phyloP scores from a whole-genome alignment of 768 basidiomycete genomes.

The Phlegmacium glaucopus region DNA sequence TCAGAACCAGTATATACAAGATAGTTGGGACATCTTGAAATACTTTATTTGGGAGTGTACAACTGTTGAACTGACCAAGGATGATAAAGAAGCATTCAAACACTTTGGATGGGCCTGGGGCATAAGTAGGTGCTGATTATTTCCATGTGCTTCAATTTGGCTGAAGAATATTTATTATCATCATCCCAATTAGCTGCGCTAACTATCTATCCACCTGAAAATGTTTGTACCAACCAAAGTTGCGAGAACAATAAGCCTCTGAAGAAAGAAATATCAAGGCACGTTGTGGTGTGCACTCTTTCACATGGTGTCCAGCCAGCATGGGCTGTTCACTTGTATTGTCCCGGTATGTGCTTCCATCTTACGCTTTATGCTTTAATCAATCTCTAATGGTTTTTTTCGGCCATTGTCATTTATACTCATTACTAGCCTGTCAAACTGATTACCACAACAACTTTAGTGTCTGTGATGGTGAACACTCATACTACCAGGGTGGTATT shows the following conservation, averaged over 20 bases:
- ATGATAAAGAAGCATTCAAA: not conserved
- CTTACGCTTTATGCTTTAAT: too few relatives aligned
- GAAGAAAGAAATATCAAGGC: constrained; percentile 15
- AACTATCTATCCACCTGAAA: constrained; percentile 7
- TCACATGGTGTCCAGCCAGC: constrained; percentile 18
- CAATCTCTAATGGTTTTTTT: too few relatives aligned
- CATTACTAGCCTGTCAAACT: not conserved
- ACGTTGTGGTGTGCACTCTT: constrained; percentile 17
- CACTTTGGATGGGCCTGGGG: not conserved
- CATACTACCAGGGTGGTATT: constrained; percentile 17
- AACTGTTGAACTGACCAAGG: not conserved
- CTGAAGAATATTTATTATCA: not conserved
- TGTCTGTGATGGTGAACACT: constrained; percentile 12
- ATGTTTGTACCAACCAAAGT: not conserved
- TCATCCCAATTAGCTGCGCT: constrained; percentile 4
- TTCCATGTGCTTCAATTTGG: not conserved
- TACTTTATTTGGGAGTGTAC: constrained; percentile 4
- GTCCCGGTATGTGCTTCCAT: constrained; percentile 12
- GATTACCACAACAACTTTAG: constrained; percentile 6
- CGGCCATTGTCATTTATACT: too few relatives aligned
- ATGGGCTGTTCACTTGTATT: constrained; percentile 19
- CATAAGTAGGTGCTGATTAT: not conserved
- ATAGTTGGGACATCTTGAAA: constrained; percentile 8
- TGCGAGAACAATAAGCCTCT: constrained; percentile 5
- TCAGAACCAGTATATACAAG: constrained; percentile 2